Evolutionary conservation across 2,329 filamentous ascomycete genomes (phyloP), one percentile per base, ranked within the genome.

Genomic region (Calonectria leucothoes): DNA sequence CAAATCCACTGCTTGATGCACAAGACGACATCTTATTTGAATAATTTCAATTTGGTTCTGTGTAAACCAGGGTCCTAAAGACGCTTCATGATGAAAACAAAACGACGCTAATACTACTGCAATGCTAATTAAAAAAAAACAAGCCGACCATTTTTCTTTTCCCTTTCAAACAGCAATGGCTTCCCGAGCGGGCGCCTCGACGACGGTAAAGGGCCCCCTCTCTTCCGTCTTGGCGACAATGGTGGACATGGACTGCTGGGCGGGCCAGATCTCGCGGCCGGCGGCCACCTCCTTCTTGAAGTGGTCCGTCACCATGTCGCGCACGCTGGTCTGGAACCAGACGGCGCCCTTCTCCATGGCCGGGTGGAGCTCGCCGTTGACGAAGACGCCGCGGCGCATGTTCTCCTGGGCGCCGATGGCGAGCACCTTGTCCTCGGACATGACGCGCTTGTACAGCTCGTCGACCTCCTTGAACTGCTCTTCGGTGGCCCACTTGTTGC

Each of bases 281-380:
- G 69, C 69, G 27, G 31, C 63, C 29, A 42, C 39, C 27, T 71
- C 69, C 14, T 51, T 31, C 48, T 66, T 35, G 52, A 49, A 51
- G 63, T 71, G 69, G 11, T 49, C 69, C 7, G 57, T 45, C 2
- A 71, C 69, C 11, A 20, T 23, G n/a, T 71, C 63, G 52, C 69
- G 69, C 51, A 71, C 69, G 51, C 17, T 49, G 23, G 27, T 59
- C 39, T 72, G 70, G 70, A 72, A 72, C 59, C 59, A 72, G 27
- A 72, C n/a, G 7, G 70, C 55, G 2, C 70, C 88, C 81, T 88
- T 87, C 78, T 90, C 88, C 77, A 86, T 85, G n/a, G 86, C 82
- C 0, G 88, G 88, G 75, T 90, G 88, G 70, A 89, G 81, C 76
- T 89, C 86, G 69, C 89, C 88, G 74, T 87, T 88, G 78, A 88